Conservation (phyloP, 352 stramenopile genomes). For the Globisporangium cystogenes region DNA sequence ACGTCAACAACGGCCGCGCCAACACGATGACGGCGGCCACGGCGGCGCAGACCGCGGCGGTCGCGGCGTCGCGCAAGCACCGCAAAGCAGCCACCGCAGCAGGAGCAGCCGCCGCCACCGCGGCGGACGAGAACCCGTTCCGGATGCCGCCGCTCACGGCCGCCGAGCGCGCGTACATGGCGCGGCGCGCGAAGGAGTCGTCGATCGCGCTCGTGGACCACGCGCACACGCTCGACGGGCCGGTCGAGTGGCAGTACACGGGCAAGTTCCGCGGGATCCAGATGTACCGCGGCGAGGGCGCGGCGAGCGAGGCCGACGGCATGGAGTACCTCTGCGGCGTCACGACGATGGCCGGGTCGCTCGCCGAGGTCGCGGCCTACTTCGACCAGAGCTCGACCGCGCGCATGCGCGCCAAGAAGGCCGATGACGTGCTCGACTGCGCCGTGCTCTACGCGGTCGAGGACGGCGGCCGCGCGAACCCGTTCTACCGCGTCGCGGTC, state of each 20-base stretch:
- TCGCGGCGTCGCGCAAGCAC: constrained; percentile 4
- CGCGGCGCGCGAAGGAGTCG: constrained; percentile 63
- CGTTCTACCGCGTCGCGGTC: constrained; percentile 57
- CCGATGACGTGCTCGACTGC: constrained; percentile 62
- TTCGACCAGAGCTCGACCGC: constrained; percentile 67
- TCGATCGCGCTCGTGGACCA: constrained; percentile 62
- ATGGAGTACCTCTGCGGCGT: constrained; percentile 72
- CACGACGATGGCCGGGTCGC: constrained; percentile 64
- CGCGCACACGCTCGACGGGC: constrained; percentile 63
- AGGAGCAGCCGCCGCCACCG: too few species aligned
- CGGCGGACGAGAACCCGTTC: constrained; percentile 11
- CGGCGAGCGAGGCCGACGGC: constrained; percentile 22
- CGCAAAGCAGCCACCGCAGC: background rate
- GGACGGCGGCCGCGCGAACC: constrained; percentile 32
- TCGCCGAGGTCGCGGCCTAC: constrained; percentile 60
- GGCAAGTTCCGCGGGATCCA: constrained; percentile 70
- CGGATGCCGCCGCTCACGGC: constrained; percentile 25
- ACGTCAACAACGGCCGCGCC: background rate
- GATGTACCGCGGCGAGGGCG: constrained; percentile 76
- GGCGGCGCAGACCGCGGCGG: background rate
- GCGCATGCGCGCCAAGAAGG: constrained; percentile 50
- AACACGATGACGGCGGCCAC: constrained; percentile 3
- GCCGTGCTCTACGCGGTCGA: constrained; percentile 60
- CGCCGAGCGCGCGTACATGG: constrained; percentile 52
- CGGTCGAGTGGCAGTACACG: constrained; percentile 72